Evolutionary conservation across 345 rosid species (phyloP).

Genomic region (Erodium maritimum): DNA sequence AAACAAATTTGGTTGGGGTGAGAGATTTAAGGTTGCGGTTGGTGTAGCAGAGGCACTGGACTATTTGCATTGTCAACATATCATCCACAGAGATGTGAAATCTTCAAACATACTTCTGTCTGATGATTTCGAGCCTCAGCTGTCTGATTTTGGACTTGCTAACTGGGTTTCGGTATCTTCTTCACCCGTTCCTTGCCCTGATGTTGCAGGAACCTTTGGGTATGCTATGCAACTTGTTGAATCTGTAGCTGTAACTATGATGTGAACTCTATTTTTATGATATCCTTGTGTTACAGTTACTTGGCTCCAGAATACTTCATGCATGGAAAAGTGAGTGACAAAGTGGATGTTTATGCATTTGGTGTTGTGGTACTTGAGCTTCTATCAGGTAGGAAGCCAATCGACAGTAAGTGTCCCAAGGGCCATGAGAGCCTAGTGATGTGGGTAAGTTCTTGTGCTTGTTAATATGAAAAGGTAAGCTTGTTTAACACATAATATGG

Average conservation of each 20-base stretch:
- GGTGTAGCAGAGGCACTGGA: conserved; percentile 89
- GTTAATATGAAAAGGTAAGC: no score
- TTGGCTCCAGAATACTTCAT: conserved; percentile 96
- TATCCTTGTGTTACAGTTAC: conserved; percentile 42
- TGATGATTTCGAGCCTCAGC: conserved; percentile 93
- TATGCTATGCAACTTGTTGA: conserved; percentile 26
- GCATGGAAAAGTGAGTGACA: conserved; percentile 89
- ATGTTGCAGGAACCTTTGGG: conserved; percentile 96
- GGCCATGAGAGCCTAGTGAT: conserved; percentile 83
- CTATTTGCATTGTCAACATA: conserved; percentile 69
- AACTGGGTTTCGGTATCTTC: conserved; percentile 40
- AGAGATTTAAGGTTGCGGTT: conserved; percentile 76
- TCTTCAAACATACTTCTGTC: conserved; percentile 87
- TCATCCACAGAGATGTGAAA: conserved; percentile 90
- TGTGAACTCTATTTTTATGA: no score
- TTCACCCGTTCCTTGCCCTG: conserved; percentile 40
- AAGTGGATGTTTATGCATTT: conserved; percentile 85
- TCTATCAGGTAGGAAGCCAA: conserved; percentile 79
- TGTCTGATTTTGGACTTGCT: conserved; percentile 96
- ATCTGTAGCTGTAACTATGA: not conserved
- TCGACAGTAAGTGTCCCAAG: conserved; percentile 41
- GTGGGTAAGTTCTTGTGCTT: conserved; percentile 66
- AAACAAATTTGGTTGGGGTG: conserved; percentile 57
- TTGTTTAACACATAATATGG: no score
- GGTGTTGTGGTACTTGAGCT: conserved; percentile 95